Evolutionary conservation across 768 basidiomycete species (phyloP), one percentile per base, ranked within the genome.

Genomic region (Leccinum barrowsii): DNA sequence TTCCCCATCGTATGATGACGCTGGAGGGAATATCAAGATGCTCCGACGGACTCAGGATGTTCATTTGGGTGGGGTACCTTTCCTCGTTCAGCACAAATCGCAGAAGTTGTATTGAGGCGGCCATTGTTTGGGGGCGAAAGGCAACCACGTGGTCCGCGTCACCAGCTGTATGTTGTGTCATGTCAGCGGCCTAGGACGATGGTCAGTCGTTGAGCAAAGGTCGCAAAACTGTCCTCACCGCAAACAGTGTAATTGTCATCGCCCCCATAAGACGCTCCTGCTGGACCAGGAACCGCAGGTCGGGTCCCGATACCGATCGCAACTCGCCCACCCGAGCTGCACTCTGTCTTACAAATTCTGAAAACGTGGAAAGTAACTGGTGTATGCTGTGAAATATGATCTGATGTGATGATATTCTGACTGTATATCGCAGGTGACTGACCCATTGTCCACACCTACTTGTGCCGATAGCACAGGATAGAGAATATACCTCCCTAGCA

Each of bases 1-100:
- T 61, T 30, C 83, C 82, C 83, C 85, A 89, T 59, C 73, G 73
- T n/a, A 87, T 55, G n/a, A 90, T 67, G 21, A 87, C 75, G 6
- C 50, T 69, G 58, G 81, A 79, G 11, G 85, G 70, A 48, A 64
- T 56, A 66, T 84, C 80, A 6, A 80, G 67, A 19, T 63, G 55
- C 26, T 59, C 47, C 15, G 50, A 63, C 26, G 65, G 70, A 58
- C 40, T 49, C 28, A 59, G 35, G 42, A 53, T 17, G 46, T 52
- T 56, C 15, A 57, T 55, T 47, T 52, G 42, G 8, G 60, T 53
- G 4, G 51, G 26, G 6, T 63, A 34, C 12, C 64, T 60, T 12
- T 70, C 66, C 2, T 67, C 66, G n/a, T 70, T 63, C 57, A 85
- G 62, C 32, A 80, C 68, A 28, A 65, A 64, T 55, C 75, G 74